A percentile compares a stretch with the other conserved stretches of the same genome.
Conservation (phyloP, 495 filamentous ascomycete genomes). For the Rostrohypoxylon terebratum region DNA sequence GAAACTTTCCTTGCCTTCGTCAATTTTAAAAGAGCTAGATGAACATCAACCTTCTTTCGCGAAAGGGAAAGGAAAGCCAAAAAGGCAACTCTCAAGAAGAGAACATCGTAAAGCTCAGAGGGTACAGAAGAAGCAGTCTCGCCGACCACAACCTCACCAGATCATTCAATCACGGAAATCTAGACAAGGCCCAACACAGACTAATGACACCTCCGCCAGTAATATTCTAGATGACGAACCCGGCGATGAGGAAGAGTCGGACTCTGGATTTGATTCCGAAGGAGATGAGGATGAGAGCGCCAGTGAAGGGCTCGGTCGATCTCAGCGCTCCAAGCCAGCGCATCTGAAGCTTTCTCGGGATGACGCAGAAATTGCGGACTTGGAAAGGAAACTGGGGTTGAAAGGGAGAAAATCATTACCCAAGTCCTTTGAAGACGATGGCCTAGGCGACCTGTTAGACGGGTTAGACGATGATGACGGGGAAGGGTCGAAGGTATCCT, state of each 20-base stretch:
- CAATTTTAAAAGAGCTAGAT: conserved; percentile 48
- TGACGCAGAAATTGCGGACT: conserved; percentile 85
- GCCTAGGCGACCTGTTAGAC: conserved; percentile 81
- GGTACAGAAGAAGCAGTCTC: conserved; percentile 53
- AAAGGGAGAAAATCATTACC: conserved; percentile 81
- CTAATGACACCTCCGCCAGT: conserved; percentile 1
- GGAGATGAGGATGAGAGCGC: conserved; percentile 44
- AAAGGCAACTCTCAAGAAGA: conserved; percentile 56
- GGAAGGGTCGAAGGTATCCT: conserved; percentile 63
- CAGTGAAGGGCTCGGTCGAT: conserved; percentile 47
- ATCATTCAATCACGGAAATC: conserved; percentile 4
- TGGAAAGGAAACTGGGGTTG: conserved; percentile 90
- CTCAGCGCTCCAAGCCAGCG: conserved; percentile 66
- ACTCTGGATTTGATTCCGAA: conserved; percentile 40
- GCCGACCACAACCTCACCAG: conserved; percentile 29
- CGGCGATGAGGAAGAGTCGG: conserved; percentile 45
- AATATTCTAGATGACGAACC: conserved; percentile 45
- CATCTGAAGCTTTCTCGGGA: conserved; percentile 77
- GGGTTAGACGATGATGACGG: conserved; percentile 69
- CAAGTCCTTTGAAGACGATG: conserved; percentile 85
- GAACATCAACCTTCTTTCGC: conserved; percentile 29
- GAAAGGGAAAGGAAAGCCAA: conserved; percentile 30
- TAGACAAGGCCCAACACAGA: background rate
- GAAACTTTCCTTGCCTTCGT: conserved; percentile 44
- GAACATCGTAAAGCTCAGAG: conserved; percentile 64